A percentile compares a stretch with the other conserved stretches of the same genome.
phyloP scores from a whole-genome alignment of 2,329 filamentous ascomycete genomes.

The Xylaria multiplex region DNA sequence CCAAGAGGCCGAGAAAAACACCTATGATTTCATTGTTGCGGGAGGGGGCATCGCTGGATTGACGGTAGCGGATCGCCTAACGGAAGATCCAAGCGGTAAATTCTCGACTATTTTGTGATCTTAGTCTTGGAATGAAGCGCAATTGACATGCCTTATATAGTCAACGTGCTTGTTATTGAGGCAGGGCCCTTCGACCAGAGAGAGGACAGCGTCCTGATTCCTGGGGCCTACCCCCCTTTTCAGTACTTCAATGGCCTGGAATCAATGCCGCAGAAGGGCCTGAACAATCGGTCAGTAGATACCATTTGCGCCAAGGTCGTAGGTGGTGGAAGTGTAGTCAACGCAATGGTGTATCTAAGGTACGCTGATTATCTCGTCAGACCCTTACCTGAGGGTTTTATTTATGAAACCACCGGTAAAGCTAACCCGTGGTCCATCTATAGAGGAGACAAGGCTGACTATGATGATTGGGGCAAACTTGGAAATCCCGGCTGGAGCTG shows the following conservation, averaged over 20 bases:
- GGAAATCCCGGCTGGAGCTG: slow-evolving; percentile 50
- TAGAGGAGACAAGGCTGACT: slow-evolving; percentile 47
- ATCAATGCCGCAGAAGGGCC: slow-evolving; percentile 28
- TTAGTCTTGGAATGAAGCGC: slow-evolving; percentile 7
- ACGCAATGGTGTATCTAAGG: slow-evolving; percentile 52
- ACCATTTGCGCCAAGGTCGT: slow-evolving; percentile 47
- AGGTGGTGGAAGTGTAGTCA: slow-evolving; percentile 51
- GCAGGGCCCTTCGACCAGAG: slow-evolving; percentile 35
- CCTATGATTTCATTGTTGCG: slow-evolving; percentile 38
- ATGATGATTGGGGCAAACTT: slow-evolving; percentile 50
- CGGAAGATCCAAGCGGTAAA: slow-evolving; percentile 31
- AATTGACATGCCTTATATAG: slow-evolving; percentile 20
- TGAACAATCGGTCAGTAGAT: slow-evolving; percentile 43
- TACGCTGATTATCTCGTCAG: slow-evolving; percentile 7
- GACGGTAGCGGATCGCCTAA: slow-evolving; percentile 37
- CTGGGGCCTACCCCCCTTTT: slow-evolving; percentile 29
- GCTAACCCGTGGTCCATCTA: background rate
- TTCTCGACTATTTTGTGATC: slow-evolving; percentile 3
- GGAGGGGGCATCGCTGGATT: slow-evolving; percentile 38
- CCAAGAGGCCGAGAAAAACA: slow-evolving; percentile 9
- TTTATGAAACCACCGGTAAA: background rate
- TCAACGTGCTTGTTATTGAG: slow-evolving; percentile 36
- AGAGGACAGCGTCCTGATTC: slow-evolving; percentile 31
- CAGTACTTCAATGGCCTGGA: slow-evolving; percentile 28
- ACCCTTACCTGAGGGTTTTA: background rate